Base-by-base conservation (phyloP, 345 rosid species). In the Arabis alpina region DNA sequence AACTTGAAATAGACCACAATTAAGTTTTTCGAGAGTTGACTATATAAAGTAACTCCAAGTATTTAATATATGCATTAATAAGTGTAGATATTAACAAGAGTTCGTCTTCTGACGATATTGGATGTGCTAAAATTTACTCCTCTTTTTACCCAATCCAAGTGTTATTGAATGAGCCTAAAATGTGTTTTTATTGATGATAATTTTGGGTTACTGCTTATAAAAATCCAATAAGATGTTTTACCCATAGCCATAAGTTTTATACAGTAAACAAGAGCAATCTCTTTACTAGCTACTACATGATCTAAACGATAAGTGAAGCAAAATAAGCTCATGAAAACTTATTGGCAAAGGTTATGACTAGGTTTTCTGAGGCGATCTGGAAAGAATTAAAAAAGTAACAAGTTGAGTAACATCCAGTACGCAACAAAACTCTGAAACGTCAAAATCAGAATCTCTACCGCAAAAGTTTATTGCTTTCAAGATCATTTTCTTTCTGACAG, bases 401-500 rank as follows among this genome's bases (percentile, higher is more conserved):
- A 45, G 63, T 68, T 75, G 65, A 27, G 44, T 71, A 54, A 83
- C 80, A 71, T 76, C 79, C 72, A 70, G 68, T 67, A 79, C 71
- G 86, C 83, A 68, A 63, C 80, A 78, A 70, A 64, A 37, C 86
- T 66, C 74, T 74, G 85, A 86, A 82, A 81, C 66, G 89, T 86
- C 96, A 77, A 85, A 85, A 80, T 84, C 91, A 88, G 93, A 87
- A 85, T 85, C 88, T 85, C 87, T 54, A 77, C 55, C 72, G 67
- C 78, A 78, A 76, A 78, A 73, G 72, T 60, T 68, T 80, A 64
- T 68, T 70, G 79, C 81, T 85, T 78, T 78, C 54, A 53, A 61
- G 13, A 54, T 76, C 72, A 77, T 60, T 79, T 72, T 76, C 68
- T 36, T 41, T 77, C 87, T 78, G 82, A 85, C 84, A 74, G 61